Base-by-base conservation (phyloP, 768 basidiomycete species). In the Gyrodon lividus region DNA sequence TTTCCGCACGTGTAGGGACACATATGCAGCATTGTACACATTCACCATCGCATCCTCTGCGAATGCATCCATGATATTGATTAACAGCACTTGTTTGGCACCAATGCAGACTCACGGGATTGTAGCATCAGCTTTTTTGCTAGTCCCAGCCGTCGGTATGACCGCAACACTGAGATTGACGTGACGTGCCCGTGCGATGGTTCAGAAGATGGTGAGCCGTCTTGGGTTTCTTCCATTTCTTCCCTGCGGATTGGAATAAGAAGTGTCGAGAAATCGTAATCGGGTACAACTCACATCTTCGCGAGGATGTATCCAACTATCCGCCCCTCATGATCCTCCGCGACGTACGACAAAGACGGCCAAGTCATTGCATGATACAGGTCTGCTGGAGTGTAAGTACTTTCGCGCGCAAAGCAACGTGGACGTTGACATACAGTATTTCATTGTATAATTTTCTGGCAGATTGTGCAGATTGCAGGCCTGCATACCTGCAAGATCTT, bases 281-380 rank as follows among this genome's bases (percentile, higher is more conserved):
- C 12, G 37, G 24, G n/a, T 22, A 45, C 4, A 37, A 72, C 81
- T 41, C 55, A 96, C 94, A 97, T 96, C 70, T 95, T 95, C 2
- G 90, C 92, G n/a, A 98, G 73, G 31, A 96, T 94, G 67, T 98
- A 98, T 26, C 94, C 94, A 2, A 98, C 92, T 49, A 98, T 86
- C 50, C 89, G 77, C 1, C 93, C 93, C 62, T 89, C 86, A 61
- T 83, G 79, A 59, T 95, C 92, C 62, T 93, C 92, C 0, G 94
- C 94, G 6, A 98, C 92, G 60, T 89, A 96, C 7, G 92, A 95
- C 17, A 97, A 78, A 54, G 92, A 86, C 0, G 94, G 93, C 94
- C 94, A 98, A 6, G 91, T 92, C 72, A 94, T 75, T 7, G 82
- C 78, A 63, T 95, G 93, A 67, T 92, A 95, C 43, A 95, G 80